These are phyloP conservation scores for Sarcocystis neurona DNA, from an alignment of 169 alveolate genomes.

Conservation along the genomic window DNA sequence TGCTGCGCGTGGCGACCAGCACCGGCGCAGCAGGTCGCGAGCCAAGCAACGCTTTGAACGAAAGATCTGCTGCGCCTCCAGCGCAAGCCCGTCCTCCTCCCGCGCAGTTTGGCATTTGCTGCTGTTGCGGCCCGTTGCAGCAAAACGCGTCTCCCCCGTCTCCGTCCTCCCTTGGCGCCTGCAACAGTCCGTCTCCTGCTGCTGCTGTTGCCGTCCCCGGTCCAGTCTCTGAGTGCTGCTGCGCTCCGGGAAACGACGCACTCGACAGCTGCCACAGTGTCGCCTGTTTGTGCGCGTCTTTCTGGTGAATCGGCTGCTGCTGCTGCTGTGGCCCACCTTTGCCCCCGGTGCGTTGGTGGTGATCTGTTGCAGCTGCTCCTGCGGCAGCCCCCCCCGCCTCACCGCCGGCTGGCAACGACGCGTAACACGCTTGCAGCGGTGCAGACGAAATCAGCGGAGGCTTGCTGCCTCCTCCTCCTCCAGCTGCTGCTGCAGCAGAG, in stretches of 20 bases:
- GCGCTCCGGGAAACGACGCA: conserved; percentile 58
- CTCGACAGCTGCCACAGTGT: conserved; percentile 61
- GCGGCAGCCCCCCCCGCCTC: background rate
- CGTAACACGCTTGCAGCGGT: too few relatives aligned
- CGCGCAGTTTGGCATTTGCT: conserved; percentile 11
- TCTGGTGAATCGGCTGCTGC: conserved; percentile 5
- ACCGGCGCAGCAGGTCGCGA: conserved; percentile 25
- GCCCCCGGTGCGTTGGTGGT: background rate
- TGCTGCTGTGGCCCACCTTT: conserved; percentile 2
- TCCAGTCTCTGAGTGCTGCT: background rate
- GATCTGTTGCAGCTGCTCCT: background rate
- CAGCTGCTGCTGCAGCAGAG: background rate
- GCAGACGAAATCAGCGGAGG: background rate
- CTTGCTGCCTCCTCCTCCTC: background rate
- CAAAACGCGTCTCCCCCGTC: background rate
- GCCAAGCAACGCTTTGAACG: conserved; percentile 51
- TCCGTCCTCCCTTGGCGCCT: background rate
- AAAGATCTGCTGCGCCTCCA: conserved; percentile 40
- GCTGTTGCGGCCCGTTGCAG: conserved; percentile 8
- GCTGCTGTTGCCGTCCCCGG: conserved; percentile 15
- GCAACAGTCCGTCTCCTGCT: conserved; percentile 7
- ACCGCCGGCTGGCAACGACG: background rate
- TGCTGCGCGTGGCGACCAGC: conserved; percentile 31
- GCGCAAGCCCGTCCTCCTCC: background rate
- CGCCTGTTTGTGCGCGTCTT: conserved; percentile 41